Base-by-base conservation (phyloP, 208 protist genomes). In the Strigomonas culicis region DNA sequence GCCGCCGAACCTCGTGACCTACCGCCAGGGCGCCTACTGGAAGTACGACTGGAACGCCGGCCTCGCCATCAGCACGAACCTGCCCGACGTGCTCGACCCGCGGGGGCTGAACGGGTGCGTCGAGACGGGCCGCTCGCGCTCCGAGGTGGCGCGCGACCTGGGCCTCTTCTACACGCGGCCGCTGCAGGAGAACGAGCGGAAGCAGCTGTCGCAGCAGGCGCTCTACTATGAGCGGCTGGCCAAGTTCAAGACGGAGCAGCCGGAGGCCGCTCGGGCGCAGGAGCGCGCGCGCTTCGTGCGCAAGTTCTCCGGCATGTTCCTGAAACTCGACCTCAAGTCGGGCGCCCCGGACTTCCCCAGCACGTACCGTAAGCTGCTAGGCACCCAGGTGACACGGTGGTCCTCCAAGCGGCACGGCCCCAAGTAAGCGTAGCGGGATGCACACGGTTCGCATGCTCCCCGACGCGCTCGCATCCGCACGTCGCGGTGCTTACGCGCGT, bases 201-300 rank as follows among this genome's bases (percentile, higher is more conserved):
- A 89, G 67, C 88, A 96, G 77, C 80, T 96, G 13, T 86, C 84
- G 10, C 81, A 96, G 51, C 84, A 93, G 69, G 91, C 86, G 24
- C 66, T 92, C 21, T 96, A 94, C 75, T 94, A 94, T 73, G 91
- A 96, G 70, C 79, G 88, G 0, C 67, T 96, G 44, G 82, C 86
- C 15, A 90, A 92, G 77, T 96, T 96, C 63, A 96, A 96, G 74
- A 73, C 90, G 71, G 88, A 96, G 76, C 91, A 96, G 59, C 88
- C 88, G 8, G 86, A 96, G 78, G 86, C 87, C 8, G 88, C 91
- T 8, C 83, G 88, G 13, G 84, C 75, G 64, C 70, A 90, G 62
- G 91, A 94, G 77, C 80, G 91, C 30, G 77, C 92, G 64, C 75
- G 86, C 24, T 94, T 94, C 61, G 80, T 96, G 50, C 85, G 91